Percentiles rank a stretch among this genome's conserved stretches.
phyloP scores from a whole-genome alignment of 768 basidiomycete genomes.

The Cystobasidium ongulense region DNA sequence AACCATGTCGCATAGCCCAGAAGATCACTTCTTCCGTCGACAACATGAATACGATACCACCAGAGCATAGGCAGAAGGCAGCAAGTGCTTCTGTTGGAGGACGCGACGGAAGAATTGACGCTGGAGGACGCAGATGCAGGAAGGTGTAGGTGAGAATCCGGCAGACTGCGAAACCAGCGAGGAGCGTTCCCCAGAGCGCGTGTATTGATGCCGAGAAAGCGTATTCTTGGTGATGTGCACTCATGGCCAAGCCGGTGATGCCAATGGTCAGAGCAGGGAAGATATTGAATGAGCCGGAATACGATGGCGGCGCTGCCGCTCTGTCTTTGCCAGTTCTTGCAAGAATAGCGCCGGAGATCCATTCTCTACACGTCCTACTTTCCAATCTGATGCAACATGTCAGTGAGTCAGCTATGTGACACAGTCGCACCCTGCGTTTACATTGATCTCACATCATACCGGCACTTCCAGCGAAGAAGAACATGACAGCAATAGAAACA shows the following conservation, averaged over 20 bases:
- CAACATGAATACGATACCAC: constrained; percentile 81
- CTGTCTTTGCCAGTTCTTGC: not conserved
- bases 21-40: constrained; percentile 85
- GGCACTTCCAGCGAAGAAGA: constrained; percentile 39
- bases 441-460: not conserved
- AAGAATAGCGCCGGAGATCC: constrained; percentile 55
- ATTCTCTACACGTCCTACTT: constrained; percentile 61
- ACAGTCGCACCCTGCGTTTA: constrained; percentile 63
- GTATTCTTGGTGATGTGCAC: constrained; percentile 80
- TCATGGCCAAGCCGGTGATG: constrained; percentile 89
- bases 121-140: constrained; percentile 76
- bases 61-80: constrained; percentile 75
- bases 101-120: constrained; percentile 74
- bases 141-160: constrained; percentile 89
- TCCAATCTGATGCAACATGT: constrained; percentile 64
- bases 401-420: constrained; percentile 73
- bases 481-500: constrained; percentile 73
- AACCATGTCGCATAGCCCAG: constrained; percentile 80
- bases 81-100: constrained; percentile 89
- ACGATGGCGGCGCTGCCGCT: constrained; percentile 41
- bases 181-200: constrained; percentile 77
- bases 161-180: constrained; percentile 66
- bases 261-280: constrained; percentile 70
- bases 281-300: constrained; percentile 56
- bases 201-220: constrained; percentile 93